Base-by-base conservation (phyloP, 2,329 filamentous ascomycete genomes). In the Metarhizium robertsii region DNA sequence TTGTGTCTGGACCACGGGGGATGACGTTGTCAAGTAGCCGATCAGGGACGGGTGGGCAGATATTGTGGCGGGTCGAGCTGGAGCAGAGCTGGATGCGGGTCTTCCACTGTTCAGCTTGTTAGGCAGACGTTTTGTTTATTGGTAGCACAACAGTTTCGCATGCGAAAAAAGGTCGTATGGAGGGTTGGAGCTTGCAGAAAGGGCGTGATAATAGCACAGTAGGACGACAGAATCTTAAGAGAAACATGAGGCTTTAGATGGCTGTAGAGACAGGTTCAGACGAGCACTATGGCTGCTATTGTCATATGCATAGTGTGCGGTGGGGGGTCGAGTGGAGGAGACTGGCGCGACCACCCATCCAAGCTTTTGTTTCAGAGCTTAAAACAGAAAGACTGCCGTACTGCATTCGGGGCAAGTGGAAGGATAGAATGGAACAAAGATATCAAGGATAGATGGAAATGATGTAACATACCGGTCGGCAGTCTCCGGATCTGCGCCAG, bases 11-110 rank as follows among this genome's bases (percentile, higher is more conserved):
- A 88, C 79, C 57, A 86, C 70, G 36, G 86, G 83, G 25, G 86
- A 88, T 34, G 85, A 87, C 38, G 83, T 82, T 51, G 86, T 88
- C 58, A 87, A 74, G 67, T 87, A 83, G 59, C 83, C 84, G 64
- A 81, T 77, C 63, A 87, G 84, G 38, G 86, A 86, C 53, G 83
- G 79, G 67, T 83, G 81, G 32, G 79, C 74, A 47, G 80, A 80
- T 56, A 66, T 60, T 58, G 63, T 62, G 54, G 61, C 56, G 43
- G 65, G 63, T 61, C 65, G 66, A 61, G 60, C 57, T 57, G 59
- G 59, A 55, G 58, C 59, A 54, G 66, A 62, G 60, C 64, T 63
- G 58, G 56, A 56, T 50, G 63, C 50, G 58, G 55, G 55, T 57
- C 54, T 46, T 38, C 20, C n/a, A 38, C 45, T 58, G 50, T 30